Percentiles rank a stretch among this genome's conserved stretches.
Evolutionary conservation across 768 basidiomycete species (phyloP).

Genomic region (Bullera alba): DNA sequence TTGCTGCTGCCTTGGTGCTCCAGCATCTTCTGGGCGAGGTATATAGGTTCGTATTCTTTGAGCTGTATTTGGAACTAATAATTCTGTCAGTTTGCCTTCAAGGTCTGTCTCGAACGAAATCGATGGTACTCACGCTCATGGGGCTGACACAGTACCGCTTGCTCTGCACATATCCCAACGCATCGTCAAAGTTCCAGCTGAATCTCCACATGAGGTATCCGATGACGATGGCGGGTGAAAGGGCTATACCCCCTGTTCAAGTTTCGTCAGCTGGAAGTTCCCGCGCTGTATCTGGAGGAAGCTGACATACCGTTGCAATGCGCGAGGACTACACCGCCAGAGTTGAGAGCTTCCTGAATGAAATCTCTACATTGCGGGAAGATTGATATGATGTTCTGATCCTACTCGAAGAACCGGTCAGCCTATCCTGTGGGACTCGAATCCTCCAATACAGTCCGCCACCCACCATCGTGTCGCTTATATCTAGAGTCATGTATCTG

Average conservation of each 20-base stretch:
- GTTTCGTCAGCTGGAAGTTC: background rate
- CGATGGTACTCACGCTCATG: slow-evolving; percentile 32
- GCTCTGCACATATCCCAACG: slow-evolving; percentile 38
- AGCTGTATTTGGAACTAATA: slow-evolving; percentile 30
- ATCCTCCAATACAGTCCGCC: background rate
- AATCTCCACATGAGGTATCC: slow-evolving; percentile 44
- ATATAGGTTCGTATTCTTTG: slow-evolving; percentile 38
- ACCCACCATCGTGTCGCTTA: slow-evolving; percentile 41
- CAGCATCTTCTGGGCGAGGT: slow-evolving; percentile 28
- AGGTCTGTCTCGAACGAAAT: background rate
- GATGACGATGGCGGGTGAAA: slow-evolving; percentile 42
- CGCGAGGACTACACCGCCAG: slow-evolving; percentile 39
- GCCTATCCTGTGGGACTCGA: background rate
- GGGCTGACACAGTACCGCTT: slow-evolving; percentile 44
- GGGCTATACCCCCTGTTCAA: slow-evolving; percentile 40
- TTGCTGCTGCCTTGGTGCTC: too few relatives aligned
- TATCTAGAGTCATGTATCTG: slow-evolving; percentile 42
- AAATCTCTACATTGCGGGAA: slow-evolving; percentile 36
- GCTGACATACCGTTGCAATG: slow-evolving; percentile 42
- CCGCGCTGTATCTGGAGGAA: background rate
- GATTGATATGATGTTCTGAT: slow-evolving; percentile 43
- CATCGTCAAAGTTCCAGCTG: slow-evolving; percentile 33
- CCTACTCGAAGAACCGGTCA: slow-evolving; percentile 16
- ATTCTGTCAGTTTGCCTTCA: background rate
- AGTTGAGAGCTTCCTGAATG: slow-evolving; percentile 36